Base-by-base conservation (phyloP, 2,329 filamentous ascomycete species). In the Nothomitra cinnamomea region DNA sequence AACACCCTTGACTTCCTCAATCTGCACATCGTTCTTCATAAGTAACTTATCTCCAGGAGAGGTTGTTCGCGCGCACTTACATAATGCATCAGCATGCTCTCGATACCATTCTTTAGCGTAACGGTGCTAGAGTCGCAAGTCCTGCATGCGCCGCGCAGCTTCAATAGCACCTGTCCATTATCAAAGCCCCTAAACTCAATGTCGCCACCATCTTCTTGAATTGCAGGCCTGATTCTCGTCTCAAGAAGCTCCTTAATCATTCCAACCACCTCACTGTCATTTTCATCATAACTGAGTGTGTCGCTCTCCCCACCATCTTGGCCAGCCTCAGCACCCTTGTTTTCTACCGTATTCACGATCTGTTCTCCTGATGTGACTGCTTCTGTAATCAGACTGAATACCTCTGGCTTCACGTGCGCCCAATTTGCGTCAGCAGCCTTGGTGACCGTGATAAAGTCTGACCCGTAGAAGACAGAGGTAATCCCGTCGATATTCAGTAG, bases 231-330 rank as follows among this genome's bases (percentile, higher is more conserved):
- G 63, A 98, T 95, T 57, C 92, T 77, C 24, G 92, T 98, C 69
- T 98, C 92, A 36, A 98, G 74, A 32, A 98, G 72, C 70, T 98
- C 92, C 72, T 96, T 95, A 70, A 98, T 96, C 92, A 96, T 96
- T 56, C 87, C 85, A 7, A 98, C 84, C 10, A 95, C 87, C 69
- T 98, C 92, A 59, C 82, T 83, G 65, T 98, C 92, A 57, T 94
- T 83, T 64, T 95, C 88, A 61, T 90, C 82, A 66, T 90, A 95
- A 21, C 79, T 79, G 52, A 95, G 72, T 56, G 79, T 85, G 61
- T 94, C 87, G 57, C 78, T 77, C 57, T 72, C 72, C 13, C 62
- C 59, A 43, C 69, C 57, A 61, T 69, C 57, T 70, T 75, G 60
- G 64, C 77, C 69, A 50, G 72, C 69, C 49, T 58, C 77, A 64